phyloP scores from a whole-genome alignment of 2,329 filamentous ascomycete species.

The Arthrobotrys sphaeroides region DNA sequence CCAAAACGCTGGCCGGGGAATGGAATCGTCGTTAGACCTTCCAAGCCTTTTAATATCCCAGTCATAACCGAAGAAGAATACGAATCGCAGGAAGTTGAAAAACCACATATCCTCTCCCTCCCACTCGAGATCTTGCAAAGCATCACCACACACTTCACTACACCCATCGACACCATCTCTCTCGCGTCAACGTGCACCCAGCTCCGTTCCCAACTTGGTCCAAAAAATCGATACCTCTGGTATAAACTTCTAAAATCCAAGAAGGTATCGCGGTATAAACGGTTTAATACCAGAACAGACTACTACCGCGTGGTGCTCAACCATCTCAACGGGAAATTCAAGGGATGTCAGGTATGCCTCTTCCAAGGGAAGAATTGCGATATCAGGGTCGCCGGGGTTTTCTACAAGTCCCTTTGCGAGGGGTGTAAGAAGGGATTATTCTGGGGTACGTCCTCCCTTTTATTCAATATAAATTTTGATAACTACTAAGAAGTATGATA shows the following conservation, averaged over 20 bases:
- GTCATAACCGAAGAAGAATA: too few species aligned
- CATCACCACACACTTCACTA: neutral
- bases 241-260: neutral
- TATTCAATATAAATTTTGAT: too few species aligned
- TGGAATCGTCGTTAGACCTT: neutral
- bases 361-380: conserved; percentile 12
- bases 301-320: conserved; percentile 7
- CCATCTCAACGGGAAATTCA: conserved; percentile 2
- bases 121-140: conserved; percentile 28
- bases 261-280: neutral
- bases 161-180: neutral
- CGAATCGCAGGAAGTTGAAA: too few species aligned
- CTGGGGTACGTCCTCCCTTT: too few species aligned
- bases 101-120: neutral
- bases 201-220: neutral
- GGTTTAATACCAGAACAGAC: neutral
- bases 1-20: neutral
- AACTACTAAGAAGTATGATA: neutral
- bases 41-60: neutral
- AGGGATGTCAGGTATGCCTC: conserved; percentile 28
- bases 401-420: conserved; percentile 28
- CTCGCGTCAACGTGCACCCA: neutral
- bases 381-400: conserved; percentile 4
- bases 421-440: conserved; percentile 8
- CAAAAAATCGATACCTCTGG: conserved; percentile 20